A percentile compares a stretch with the other conserved stretches of the same genome.
These are phyloP conservation scores for Ampelocalamus luodianensis DNA, from an alignment of 176 grass and related monocot species.

Conservation along the genomic window DNA sequence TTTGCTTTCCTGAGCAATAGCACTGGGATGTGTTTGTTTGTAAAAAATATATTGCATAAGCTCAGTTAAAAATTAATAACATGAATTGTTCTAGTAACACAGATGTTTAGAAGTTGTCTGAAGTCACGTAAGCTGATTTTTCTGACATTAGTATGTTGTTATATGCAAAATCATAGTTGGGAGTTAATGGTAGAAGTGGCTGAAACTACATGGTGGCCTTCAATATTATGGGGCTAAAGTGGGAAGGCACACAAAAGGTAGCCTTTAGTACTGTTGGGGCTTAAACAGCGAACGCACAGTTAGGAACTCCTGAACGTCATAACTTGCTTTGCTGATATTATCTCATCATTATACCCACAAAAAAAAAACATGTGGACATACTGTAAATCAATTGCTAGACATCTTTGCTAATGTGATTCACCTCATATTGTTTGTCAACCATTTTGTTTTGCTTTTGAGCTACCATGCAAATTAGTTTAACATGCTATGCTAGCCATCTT, in stretches of 20 bases:
- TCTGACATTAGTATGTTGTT: neutral
- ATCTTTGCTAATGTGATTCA: conserved; percentile 13
- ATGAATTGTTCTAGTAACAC: neutral
- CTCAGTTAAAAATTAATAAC: neutral
- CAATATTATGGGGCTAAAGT: neutral
- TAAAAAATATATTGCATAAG: neutral
- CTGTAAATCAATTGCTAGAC: neutral
- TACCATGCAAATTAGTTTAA: conserved; percentile 6
- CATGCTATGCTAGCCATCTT: conserved; percentile 24
- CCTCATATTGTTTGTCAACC: neutral
- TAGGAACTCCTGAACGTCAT: neutral
- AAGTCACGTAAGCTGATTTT: neutral
- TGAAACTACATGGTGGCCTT: conserved; percentile 6
- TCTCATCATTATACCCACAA: neutral
- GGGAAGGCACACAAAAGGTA: neutral
- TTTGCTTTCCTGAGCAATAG: neutral
- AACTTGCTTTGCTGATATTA: conserved; percentile 10
- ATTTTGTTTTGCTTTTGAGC: neutral
- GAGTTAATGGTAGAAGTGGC: conserved; percentile 10
- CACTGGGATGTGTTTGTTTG: neutral
- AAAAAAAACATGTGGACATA: neutral
- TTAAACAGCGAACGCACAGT: neutral
- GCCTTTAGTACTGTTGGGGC: neutral
- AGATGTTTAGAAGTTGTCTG: neutral
- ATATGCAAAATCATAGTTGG: conserved; percentile 1